Evolutionary conservation across 2,329 filamentous ascomycete genomes (phyloP), one percentile per base, ranked within the genome.

Genomic region (Fusarium penzigii): DNA sequence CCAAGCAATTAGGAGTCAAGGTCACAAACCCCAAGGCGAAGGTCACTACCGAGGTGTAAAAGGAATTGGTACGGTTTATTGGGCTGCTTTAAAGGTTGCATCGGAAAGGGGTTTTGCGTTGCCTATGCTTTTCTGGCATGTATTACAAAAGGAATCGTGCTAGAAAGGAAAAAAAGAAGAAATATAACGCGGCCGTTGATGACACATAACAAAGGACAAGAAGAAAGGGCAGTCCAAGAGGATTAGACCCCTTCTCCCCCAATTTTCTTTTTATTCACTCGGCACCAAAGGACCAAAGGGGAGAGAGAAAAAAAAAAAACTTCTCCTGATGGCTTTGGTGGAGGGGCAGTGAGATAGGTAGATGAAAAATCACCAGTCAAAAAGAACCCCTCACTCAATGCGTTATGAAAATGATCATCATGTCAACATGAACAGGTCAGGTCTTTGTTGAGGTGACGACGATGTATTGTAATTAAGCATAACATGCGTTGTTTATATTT

Each of bases 1-100:
- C 94, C 66, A 97, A 97, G 90, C 88, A 96, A 80, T 83, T 99
- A 74, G 91, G 92, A 75, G 94, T 99, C 77, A 99, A 99, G 90
- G 93, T 99, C 78, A 99, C 94, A 76, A 99, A 99, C 86, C 79
- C 90, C 80, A 96, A 97, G 90, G 94, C 92, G 75, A 95, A 93
- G 86, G 89, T 99, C 78, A 96, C 93, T 71, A 96, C 92, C 70
- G 94, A 99, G 87, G 82, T 87, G 72, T 89, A 86, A 84, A 73
- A 63, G 56, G 61, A 53, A 63, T 62, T 57, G 54, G 63, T 58
- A 57, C 56, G 49, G 63, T 52, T 63, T 59, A 12, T 63, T 65
- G 61, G 63, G 61, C 59, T 65, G 61, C 61, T 65, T 65, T 65
- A 64, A 25, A 59, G 62, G 63, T 62, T 64, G 63, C 63, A 65